These are phyloP conservation scores for Botryotinia globosa DNA, from an alignment of 2,329 filamentous ascomycete genomes.

Conservation along the genomic window DNA sequence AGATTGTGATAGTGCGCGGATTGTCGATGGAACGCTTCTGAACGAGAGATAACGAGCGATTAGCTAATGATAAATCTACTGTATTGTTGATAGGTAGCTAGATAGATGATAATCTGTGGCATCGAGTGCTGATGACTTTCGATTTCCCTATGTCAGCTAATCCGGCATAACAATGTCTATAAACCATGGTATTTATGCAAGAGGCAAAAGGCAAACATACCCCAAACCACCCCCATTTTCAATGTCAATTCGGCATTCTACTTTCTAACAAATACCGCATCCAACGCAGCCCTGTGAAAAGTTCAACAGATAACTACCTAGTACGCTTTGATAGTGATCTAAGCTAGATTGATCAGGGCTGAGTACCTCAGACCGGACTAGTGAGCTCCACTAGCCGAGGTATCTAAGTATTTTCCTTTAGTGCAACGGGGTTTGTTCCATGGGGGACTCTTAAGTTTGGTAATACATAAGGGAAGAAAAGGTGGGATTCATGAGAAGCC, in stretches of 20 bases:
- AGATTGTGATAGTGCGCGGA: background rate
- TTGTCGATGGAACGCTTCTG: background rate
- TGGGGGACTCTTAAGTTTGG: background rate
- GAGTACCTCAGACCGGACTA: background rate
- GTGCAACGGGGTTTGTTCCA: background rate
- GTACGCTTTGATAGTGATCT: background rate
- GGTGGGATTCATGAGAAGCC: background rate
- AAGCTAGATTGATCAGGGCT: constrained; percentile 13
- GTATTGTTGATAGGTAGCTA: background rate
- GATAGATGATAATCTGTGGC: background rate
- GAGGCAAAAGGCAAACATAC: background rate
- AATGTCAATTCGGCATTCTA: background rate
- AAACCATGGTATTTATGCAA: background rate
- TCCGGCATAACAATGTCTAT: background rate
- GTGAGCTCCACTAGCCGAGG: background rate
- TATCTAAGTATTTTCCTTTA: background rate
- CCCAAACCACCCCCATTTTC: background rate
- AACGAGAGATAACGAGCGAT: background rate
- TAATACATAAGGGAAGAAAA: background rate
- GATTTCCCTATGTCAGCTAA: background rate
- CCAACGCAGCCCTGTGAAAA: constrained; percentile 3
- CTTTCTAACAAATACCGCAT: background rate
- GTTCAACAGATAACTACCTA: background rate
- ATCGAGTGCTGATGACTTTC: background rate
- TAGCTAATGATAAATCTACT: background rate